phyloP scores from a whole-genome alignment of 169 alveolate genomes.

The Cryptosporidium canis region DNA sequence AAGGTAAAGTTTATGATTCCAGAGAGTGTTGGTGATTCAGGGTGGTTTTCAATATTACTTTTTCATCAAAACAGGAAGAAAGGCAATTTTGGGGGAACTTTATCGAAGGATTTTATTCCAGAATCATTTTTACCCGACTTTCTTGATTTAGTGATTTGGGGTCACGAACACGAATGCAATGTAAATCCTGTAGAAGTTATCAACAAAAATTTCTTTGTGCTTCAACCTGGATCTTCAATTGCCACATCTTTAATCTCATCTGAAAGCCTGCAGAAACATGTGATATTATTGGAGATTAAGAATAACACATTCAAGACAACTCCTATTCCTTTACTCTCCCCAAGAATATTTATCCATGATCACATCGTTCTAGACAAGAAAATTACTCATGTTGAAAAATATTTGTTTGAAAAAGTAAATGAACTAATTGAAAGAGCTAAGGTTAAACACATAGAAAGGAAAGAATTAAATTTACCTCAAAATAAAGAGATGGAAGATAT shows the following conservation, averaged over 20 bases:
- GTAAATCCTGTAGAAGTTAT: constrained; percentile 82
- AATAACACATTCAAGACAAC: constrained; percentile 83
- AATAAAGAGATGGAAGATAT: neutral
- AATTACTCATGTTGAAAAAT: neutral
- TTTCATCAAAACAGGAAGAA: constrained; percentile 94
- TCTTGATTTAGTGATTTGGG: constrained; percentile 92
- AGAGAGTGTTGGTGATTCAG: constrained; percentile 71
- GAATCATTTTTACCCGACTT: constrained; percentile 89
- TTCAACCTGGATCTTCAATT: constrained; percentile 93
- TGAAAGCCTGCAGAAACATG: constrained; percentile 90
- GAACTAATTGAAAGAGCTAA: constrained; percentile 15
- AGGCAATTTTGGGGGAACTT: constrained; percentile 86
- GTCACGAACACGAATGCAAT: constrained; percentile 96
- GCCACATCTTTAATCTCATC: constrained; percentile 92
- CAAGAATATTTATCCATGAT: constrained; percentile 86
- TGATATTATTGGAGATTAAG: constrained; percentile 87
- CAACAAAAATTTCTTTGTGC: constrained; percentile 85
- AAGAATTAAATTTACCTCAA: neutral
- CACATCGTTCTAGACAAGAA: constrained; percentile 33
- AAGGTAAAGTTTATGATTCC: constrained; percentile 90
- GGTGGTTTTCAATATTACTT: constrained; percentile 91
- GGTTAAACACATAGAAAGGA: neutral
- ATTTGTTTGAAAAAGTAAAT: constrained; percentile 8
- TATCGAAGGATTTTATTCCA: constrained; percentile 85
- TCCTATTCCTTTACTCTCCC: constrained; percentile 88